Evolutionary conservation across 768 basidiomycete genomes (phyloP), one percentile per base, ranked within the genome.

Genomic region (Coprinopsis marcescibilis): DNA sequence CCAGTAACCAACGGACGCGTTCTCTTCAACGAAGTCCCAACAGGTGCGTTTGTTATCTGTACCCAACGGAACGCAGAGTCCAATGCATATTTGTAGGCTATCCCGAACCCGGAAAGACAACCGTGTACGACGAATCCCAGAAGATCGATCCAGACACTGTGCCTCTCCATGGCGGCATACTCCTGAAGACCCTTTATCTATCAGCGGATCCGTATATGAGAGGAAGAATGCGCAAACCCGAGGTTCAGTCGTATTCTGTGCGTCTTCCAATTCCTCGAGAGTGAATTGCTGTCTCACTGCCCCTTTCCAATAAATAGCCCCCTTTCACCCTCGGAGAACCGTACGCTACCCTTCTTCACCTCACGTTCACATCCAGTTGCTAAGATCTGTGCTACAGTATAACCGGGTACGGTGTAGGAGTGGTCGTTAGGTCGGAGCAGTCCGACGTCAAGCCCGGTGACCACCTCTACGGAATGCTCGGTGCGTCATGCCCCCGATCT

Each of bases 151-250:
- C 71, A 7, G 71, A 73, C 1, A 64, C 46, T 29, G 64, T 67
- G 0, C 55, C 61, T 0, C 55, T 72, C 39, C 55, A 70, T 23
- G 67, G 70, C 0, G 68, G 69, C 0, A 52, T 71, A 39, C 54
- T 78, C 21, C 48, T 74, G 49, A 77, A 75, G 57, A 68, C 65
- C 0, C 60, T 77, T 12, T 60, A 64, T 4, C 52, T 78, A 13
- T 70, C 69, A 13, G 55, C 77, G 32, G 77, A 77, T 42, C 75
- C 75, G 0, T 73, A 71, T 51, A 21, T 73, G 49, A 51, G 69
- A 13, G 62, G 63, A 8, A 51, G 55, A 32, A 73, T 75, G 75
- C 54, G 65, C 4, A 52, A 52, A 8, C 37, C 56, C 2, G 49
- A 52, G 2, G 38, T 54, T 19, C 34, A 61, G 20, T 63, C 60